Evolutionary conservation across 1,284 basidiomycete species (phyloP), one percentile per base, ranked within the genome.

Genomic region (Ustilago curta): DNA sequence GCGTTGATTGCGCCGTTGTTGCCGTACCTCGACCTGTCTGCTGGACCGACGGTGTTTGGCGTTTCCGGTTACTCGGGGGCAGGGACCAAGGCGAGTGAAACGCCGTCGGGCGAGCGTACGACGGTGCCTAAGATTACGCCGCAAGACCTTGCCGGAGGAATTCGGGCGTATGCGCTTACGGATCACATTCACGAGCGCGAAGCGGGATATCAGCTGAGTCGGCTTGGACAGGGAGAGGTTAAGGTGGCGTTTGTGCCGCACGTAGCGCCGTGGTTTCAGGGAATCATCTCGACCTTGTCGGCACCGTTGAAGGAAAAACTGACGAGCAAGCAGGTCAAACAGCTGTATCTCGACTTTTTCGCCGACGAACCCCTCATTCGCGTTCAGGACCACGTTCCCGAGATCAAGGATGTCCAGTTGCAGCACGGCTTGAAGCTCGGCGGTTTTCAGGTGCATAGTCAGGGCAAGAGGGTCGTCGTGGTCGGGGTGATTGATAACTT

Each of bases 141-240:
- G 0, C 90, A 93, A 73, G 90, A 89, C 71, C 89, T 99, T 6
- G 87, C 86, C 1, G 92, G 92, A 27, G 92, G 91, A 1, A 87
- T 98, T 51, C 89, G 91, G 40, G 91, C 95, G 1, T 99, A 99
- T 86, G 79, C 93, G 0, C 87, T 99, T 29, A 99, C 96, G 4
- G 95, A 97, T 86, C 96, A 99, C 87, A 97, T 99, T 82, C 96
- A 99, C 87, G 96, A 99, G 86, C 93, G 96, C 53, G 96, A 99
- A 86, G 93, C 95, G 0, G 90, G 90, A 2, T 87, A 88, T 65
- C 96, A 97, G 85, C 90, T 99, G 47, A 90, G 91, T 2, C 86
- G 85, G 18, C 89, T 96, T n/a, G 27, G 32, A 4, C 43, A 29
- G 2, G 74, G 54, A 39, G 77, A 67, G 7, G 86, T 96, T 70